phyloP scores from a whole-genome alignment of 2,329 filamentous ascomycete species.

The Aspergillus spinulosporus region DNA sequence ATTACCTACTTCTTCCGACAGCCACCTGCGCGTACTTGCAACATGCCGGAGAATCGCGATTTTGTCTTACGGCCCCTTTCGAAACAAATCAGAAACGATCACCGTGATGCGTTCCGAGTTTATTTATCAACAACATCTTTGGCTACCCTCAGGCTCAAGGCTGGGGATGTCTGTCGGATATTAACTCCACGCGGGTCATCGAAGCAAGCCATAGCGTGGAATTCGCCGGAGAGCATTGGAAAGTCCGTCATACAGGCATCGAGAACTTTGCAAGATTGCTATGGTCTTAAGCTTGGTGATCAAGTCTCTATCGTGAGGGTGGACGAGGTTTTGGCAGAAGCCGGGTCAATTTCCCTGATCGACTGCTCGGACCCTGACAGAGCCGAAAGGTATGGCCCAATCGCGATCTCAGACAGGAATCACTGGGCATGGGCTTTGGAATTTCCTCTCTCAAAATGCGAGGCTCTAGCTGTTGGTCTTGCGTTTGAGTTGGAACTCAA shows the following conservation, averaged over 20 bases:
- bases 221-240: conserved; percentile 62
- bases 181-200: conserved; percentile 38
- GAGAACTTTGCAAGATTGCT: conserved; percentile 69
- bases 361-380: conserved; percentile 54
- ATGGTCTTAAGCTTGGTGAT: conserved; percentile 71
- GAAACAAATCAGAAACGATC: conserved; percentile 47
- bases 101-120: conserved; percentile 61
- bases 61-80: conserved; percentile 59
- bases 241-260: conserved; percentile 71
- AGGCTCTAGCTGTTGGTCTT: conserved; percentile 69
- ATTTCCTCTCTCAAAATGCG: conserved; percentile 54
- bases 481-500: conserved; percentile 63
- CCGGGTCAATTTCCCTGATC: conserved; percentile 60
- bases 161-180: conserved; percentile 58
- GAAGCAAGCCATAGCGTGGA: conserved; percentile 65
- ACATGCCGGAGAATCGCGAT: conserved; percentile 41
- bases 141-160: conserved; percentile 54
- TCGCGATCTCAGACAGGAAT: conserved; percentile 38
- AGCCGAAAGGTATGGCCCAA: conserved; percentile 36
- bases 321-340: conserved; percentile 53
- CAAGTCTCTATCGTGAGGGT: conserved; percentile 62
- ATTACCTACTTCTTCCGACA: not conserved
- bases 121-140: conserved; percentile 59
- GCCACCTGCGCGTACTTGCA: not conserved
- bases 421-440: conserved; percentile 54